Percentiles rank a stretch among this genome's conserved stretches.
Evolutionary conservation across 306 rosid genomes (phyloP).

Genomic region (Trichosanthes truncata): DNA sequence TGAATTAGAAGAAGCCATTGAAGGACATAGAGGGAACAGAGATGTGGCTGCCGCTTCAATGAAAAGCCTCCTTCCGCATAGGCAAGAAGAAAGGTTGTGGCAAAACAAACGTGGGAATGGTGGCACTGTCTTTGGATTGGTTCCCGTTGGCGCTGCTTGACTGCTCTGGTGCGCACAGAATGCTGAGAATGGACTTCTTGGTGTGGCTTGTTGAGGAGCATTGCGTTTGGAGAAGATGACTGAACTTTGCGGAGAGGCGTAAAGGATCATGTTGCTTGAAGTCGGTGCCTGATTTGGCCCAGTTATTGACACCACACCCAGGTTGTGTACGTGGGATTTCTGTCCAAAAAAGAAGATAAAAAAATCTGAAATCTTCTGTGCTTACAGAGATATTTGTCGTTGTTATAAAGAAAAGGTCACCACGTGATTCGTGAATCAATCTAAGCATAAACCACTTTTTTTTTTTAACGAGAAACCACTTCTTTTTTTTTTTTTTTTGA

Average conservation of each 20-base stretch:
- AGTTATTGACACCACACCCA: neutral
- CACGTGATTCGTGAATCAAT: neutral
- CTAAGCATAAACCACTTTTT: too few relatives aligned
- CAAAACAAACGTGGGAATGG: constrained; percentile 13
- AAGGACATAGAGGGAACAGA: constrained; percentile 30
- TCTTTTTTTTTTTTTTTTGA: too few relatives aligned
- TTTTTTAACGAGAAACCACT: too few relatives aligned
- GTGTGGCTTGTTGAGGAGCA: neutral
- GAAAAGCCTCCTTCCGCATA: constrained; percentile 63
- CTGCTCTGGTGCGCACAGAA: constrained; percentile 7
- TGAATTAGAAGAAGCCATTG: constrained; percentile 32
- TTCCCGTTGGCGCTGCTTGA: constrained; percentile 14
- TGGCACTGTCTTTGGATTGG: neutral
- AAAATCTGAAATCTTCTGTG: neutral
- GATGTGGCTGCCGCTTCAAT: constrained; percentile 40
- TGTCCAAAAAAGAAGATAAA: neutral
- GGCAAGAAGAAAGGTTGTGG: constrained; percentile 35
- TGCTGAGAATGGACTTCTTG: neutral
- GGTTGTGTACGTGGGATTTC: neutral
- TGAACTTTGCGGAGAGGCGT: neutral
- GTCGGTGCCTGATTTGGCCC: neutral
- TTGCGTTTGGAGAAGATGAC: neutral
- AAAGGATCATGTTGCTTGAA: neutral
- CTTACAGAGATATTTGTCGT: neutral
- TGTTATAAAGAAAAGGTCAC: too few relatives aligned